phyloP scores from a whole-genome alignment of 129 eudicot species.

The Arctium lappa region DNA sequence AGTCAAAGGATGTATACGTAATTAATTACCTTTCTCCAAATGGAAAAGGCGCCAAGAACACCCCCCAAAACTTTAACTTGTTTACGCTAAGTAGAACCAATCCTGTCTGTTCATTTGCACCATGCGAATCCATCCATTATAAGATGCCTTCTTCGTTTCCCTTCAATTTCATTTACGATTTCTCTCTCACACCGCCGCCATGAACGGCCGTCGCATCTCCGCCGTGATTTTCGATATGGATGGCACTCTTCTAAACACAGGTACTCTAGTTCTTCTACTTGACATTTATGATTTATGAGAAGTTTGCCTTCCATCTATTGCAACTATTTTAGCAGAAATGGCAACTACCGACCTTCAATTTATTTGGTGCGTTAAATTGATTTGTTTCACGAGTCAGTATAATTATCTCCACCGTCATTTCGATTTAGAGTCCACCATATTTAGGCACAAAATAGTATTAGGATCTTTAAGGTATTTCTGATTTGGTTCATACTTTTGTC shows the following conservation, averaged over 20 bases:
- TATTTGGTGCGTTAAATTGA: background rate
- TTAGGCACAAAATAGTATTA: no score
- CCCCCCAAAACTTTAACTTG: background rate
- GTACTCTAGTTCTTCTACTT: conserved; percentile 13
- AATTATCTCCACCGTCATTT: background rate
- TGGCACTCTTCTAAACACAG: conserved; percentile 76
- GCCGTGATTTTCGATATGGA: conserved; percentile 72
- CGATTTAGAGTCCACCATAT: background rate
- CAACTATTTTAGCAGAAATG: background rate
- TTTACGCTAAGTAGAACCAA: no score
- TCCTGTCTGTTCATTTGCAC: background rate
- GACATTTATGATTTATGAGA: background rate
- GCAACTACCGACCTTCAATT: background rate
- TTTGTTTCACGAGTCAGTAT: background rate
- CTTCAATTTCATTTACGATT: background rate
- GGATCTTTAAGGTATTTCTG: background rate
- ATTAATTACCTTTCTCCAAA: background rate
- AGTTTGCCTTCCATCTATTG: background rate
- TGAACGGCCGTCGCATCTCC: conserved; percentile 34
- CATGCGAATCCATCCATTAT: background rate
- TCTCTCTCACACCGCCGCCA: conserved; percentile 2
- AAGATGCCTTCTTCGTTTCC: background rate
- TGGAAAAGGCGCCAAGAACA: background rate
- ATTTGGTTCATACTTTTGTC: background rate
- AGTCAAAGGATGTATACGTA: background rate